phyloP scores from a whole-genome alignment of 2,329 filamentous ascomycete genomes.

The Raffaelea ambrosiae region DNA sequence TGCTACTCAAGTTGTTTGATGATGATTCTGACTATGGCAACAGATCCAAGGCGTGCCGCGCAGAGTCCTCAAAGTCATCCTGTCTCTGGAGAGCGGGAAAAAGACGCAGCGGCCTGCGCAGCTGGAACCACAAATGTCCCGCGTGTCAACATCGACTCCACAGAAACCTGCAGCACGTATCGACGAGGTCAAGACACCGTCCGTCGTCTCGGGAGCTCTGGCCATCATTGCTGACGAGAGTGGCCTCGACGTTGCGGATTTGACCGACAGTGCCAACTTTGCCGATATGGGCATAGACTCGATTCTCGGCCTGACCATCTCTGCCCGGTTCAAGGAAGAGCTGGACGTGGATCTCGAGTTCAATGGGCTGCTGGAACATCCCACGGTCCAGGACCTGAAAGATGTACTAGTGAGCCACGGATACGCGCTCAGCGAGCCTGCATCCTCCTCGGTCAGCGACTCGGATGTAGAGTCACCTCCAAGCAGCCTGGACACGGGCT shows the following conservation, averaged over 20 bases:
- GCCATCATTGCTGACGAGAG: constrained; percentile 44
- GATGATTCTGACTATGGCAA: too few species aligned
- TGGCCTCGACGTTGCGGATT: constrained; percentile 43
- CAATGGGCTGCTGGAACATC: constrained; percentile 25
- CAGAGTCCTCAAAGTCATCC: constrained; percentile 22
- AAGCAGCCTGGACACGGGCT: neutral
- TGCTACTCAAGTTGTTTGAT: too few species aligned
- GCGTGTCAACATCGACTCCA: too few species aligned
- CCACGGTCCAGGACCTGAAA: constrained; percentile 22
- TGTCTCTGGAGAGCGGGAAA: too few species aligned
- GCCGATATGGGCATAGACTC: constrained; percentile 27
- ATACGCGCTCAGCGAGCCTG: too few species aligned
- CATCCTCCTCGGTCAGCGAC: neutral
- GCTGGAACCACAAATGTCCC: too few species aligned
- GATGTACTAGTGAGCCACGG: too few species aligned
- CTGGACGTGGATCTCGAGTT: constrained; percentile 18
- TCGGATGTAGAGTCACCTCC: neutral
- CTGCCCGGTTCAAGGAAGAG: constrained; percentile 24
- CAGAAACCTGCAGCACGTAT: too few species aligned
- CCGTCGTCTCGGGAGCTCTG: constrained; percentile 8
- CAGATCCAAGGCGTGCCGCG: neutral
- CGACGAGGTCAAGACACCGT: too few species aligned
- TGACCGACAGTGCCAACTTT: constrained; percentile 24
- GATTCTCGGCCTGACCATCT: constrained; percentile 21
- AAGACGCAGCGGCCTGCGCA: too few species aligned